A percentile compares a stretch with the other conserved stretches of the same genome.
phyloP scores from a whole-genome alignment of 306 rosid genomes.

The Betula pendula region DNA sequence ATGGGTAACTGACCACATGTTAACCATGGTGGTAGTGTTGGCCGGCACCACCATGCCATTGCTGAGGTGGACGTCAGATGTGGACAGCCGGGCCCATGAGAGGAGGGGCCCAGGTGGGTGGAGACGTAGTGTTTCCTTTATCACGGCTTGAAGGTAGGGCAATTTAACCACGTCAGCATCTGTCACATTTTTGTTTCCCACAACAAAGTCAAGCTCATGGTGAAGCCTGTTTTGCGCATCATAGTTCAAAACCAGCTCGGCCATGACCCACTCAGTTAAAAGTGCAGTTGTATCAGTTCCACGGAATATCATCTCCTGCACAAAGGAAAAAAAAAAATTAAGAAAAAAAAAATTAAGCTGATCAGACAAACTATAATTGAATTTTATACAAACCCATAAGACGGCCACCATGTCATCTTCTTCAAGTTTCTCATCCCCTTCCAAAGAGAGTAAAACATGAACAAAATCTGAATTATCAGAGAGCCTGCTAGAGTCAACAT shows the following conservation, averaged over 20 bases:
- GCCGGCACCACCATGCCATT: slow-evolving; percentile 54
- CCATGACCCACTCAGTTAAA: slow-evolving; percentile 51
- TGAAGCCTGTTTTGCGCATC: slow-evolving; percentile 35
- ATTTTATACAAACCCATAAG: slow-evolving; percentile 44
- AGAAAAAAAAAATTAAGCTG: background rate
- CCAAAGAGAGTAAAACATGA: slow-evolving; percentile 47
- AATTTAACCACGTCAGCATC: slow-evolving; percentile 37
- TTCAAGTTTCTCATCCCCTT: slow-evolving; percentile 43
- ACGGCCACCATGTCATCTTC: slow-evolving; percentile 54
- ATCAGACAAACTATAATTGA: too few relatives aligned
- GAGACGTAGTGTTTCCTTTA: slow-evolving; percentile 43
- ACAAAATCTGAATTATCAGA: slow-evolving; percentile 42
- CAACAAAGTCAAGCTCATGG: slow-evolving; percentile 19
- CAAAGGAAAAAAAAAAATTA: background rate
- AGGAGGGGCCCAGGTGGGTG: slow-evolving; percentile 61
- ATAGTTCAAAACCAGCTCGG: slow-evolving; percentile 42
- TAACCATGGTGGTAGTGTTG: slow-evolving; percentile 49
- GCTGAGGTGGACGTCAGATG: slow-evolving; percentile 55
- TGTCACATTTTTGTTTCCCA: slow-evolving; percentile 31
- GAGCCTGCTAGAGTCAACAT: slow-evolving; percentile 2
- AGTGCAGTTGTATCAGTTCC: slow-evolving; percentile 54
- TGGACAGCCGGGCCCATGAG: slow-evolving; percentile 59
- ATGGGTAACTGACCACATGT: slow-evolving; percentile 55
- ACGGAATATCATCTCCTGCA: slow-evolving; percentile 58
- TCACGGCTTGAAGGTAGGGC: slow-evolving; percentile 40